Base-by-base conservation (phyloP, 352 stramenopile species). In the Phytophthora tubulina region DNA sequence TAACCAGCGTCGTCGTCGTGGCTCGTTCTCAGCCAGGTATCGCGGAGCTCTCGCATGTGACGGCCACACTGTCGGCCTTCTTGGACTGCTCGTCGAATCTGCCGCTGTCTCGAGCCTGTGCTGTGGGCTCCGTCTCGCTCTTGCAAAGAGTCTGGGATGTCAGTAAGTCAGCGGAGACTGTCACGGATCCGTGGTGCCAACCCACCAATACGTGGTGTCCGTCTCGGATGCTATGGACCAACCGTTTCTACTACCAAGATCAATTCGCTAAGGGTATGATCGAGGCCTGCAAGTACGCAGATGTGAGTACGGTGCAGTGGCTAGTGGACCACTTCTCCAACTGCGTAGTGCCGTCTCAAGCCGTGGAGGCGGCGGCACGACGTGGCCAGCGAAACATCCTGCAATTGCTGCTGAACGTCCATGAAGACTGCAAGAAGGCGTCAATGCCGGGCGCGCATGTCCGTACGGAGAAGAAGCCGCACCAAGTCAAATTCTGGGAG, bases 401-500 rank as follows among this genome's bases (percentile, higher is more conserved):
- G 14, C 48, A 67, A 44, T 39, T 73, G 35, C 15, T 79, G n/a
- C n/a, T 73, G 31, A 41, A 42, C 15, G 17, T 70, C 6, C 67
- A 74, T 39, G 49, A 55, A 27, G 14, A 65, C 5, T 59, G 57
- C 52, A 74, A 74, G 33, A 60, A 64, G 53, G 21, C 32, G 36
- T 65, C 67, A 11, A 57, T 63, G 62, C 67, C 59, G 11, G 67
- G 52, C 4, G 51, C 45, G 6, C 62, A 31, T 21, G 17, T 7
- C 36, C 17, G 17, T 6, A 8, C 17, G 14, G 31, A 63, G 2
- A 68, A 72, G 6, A 70, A 69, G 39, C 62, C 65, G 6, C 65
- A 75, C 32, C 59, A 75, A 30, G 52, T 72, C 49, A 68, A 73
- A 36, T 76, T 79, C 31, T 79, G 72, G 72, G 72, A 74, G 14